These are phyloP conservation scores for Amanita thiersii DNA, from an alignment of 768 basidiomycete species.

Conservation along the genomic window DNA sequence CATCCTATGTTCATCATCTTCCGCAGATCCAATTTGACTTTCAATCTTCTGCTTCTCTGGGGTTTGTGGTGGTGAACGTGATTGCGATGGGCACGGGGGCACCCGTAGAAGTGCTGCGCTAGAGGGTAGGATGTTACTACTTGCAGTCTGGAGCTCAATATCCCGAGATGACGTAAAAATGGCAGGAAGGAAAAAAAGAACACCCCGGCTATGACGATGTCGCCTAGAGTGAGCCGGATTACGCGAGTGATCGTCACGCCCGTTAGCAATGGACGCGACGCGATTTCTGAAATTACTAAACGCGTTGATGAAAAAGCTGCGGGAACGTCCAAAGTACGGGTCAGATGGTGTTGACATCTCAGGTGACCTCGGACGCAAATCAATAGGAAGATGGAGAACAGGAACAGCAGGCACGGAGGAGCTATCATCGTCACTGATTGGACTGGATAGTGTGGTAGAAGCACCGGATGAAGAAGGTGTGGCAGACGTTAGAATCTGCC, in stretches of 20 bases:
- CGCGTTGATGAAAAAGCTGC: slow-evolving; percentile 44
- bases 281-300: slow-evolving; percentile 52
- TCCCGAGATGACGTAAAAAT: slow-evolving; percentile 54
- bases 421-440: slow-evolving; percentile 25
- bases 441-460: slow-evolving; percentile 39
- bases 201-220: slow-evolving; percentile 42
- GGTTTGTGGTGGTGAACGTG: slow-evolving; percentile 8
- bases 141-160: slow-evolving; percentile 32
- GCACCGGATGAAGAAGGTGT: slow-evolving; percentile 29
- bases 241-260: slow-evolving; percentile 31
- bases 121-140: slow-evolving; percentile 17
- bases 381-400: slow-evolving; percentile 58
- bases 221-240: slow-evolving; percentile 42
- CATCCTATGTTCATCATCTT: too few relatives aligned
- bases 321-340: slow-evolving; percentile 28
- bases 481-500: slow-evolving; percentile 47
- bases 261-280: slow-evolving; percentile 37
- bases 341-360: slow-evolving; percentile 38
- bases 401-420: slow-evolving; percentile 46
- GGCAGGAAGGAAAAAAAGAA: slow-evolving; percentile 77
- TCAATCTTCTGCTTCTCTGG: slow-evolving; percentile 7
- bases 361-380: slow-evolving; percentile 50
- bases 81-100: slow-evolving; percentile 17
- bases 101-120: slow-evolving; percentile 4
- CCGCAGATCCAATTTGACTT: too few relatives aligned